A percentile compares a stretch with the other conserved stretches of the same genome.
These are phyloP conservation scores for Hypoxylon sp. DNA, from an alignment of 2,329 filamentous ascomycete species.

Conservation along the genomic window DNA sequence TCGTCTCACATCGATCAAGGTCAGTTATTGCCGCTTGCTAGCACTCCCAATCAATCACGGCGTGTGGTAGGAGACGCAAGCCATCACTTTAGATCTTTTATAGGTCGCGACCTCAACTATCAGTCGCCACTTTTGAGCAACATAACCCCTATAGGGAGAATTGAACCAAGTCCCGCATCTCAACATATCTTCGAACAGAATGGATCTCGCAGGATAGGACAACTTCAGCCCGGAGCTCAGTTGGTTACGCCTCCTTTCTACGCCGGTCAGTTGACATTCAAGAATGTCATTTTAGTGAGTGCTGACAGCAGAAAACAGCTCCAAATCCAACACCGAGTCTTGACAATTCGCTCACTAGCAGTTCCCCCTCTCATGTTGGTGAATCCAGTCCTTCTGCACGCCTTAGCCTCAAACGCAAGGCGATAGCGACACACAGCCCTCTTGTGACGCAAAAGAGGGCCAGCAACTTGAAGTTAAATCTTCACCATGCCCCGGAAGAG, in stretches of 20 bases:
- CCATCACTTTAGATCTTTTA: conserved; percentile 51
- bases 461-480: conserved; percentile 43
- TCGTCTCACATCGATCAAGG: conserved; percentile 36
- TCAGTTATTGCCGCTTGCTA: conserved; percentile 44
- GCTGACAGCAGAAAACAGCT: conserved; percentile 39
- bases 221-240: conserved; percentile 42
- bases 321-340: conserved; percentile 40
- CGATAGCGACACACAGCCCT: conserved; percentile 30
- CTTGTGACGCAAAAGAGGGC: conserved; percentile 42
- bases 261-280: conserved; percentile 39
- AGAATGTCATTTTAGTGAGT: neutral
- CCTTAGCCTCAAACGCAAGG: conserved; percentile 43
- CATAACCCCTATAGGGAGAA: conserved; percentile 17
- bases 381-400: conserved; percentile 53
- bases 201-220: conserved; percentile 38
- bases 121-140: conserved; percentile 43
- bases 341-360: conserved; percentile 41
- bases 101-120: conserved; percentile 35
- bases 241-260: conserved; percentile 45
- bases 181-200: conserved; percentile 34
- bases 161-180: conserved; percentile 39
- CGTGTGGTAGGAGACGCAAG: conserved; percentile 54
- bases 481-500: conserved; percentile 50
- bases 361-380: conserved; percentile 47
- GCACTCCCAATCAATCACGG: conserved; percentile 31